Conservation (phyloP, 805 yeast species). For the Brettanomyces nanus region DNA sequence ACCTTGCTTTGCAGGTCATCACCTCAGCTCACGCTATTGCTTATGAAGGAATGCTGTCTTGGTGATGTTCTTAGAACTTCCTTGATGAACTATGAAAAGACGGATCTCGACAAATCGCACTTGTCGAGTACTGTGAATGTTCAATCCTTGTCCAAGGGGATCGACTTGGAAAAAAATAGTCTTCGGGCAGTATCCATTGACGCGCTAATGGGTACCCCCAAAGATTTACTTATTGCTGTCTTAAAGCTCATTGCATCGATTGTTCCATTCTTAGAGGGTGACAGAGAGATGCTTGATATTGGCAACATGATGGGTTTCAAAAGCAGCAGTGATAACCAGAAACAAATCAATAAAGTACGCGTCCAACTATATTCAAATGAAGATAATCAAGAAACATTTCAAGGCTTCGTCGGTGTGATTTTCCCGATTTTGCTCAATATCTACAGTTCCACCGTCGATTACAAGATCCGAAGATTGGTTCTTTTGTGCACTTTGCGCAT, state of each 20-base stretch:
- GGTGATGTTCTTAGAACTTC: slow-evolving; percentile 41
- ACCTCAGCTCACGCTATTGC: slow-evolving; percentile 31
- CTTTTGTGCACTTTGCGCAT: slow-evolving; percentile 48
- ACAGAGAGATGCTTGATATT: slow-evolving; percentile 12
- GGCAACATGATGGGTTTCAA: slow-evolving; percentile 25
- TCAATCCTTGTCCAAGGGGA: background rate
- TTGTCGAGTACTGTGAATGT: background rate
- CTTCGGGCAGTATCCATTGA: slow-evolving; percentile 42
- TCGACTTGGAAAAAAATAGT: background rate
- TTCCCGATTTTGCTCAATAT: slow-evolving; percentile 51
- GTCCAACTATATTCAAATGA: slow-evolving; percentile 24
- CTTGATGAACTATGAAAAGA: slow-evolving; percentile 41
- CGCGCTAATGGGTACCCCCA: slow-evolving; percentile 65
- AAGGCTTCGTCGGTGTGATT: slow-evolving; percentile 38
- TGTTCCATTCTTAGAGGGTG: slow-evolving; percentile 38
- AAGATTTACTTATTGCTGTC: slow-evolving; percentile 48
- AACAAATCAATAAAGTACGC: slow-evolving; percentile 26
- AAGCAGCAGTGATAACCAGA: slow-evolving; percentile 14
- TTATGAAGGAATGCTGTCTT: slow-evolving; percentile 42
- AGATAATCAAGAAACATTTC: slow-evolving; percentile 13
- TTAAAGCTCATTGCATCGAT: slow-evolving; percentile 48
- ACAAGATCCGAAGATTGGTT: slow-evolving; percentile 49
- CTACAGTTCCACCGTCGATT: slow-evolving; percentile 67
- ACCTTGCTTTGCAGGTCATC: slow-evolving; percentile 37
- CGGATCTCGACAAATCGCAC: slow-evolving; percentile 8